These are phyloP conservation scores for Cyclostephanos tholiformis DNA, from an alignment of 108 stramenopile genomes.

Conservation along the genomic window DNA sequence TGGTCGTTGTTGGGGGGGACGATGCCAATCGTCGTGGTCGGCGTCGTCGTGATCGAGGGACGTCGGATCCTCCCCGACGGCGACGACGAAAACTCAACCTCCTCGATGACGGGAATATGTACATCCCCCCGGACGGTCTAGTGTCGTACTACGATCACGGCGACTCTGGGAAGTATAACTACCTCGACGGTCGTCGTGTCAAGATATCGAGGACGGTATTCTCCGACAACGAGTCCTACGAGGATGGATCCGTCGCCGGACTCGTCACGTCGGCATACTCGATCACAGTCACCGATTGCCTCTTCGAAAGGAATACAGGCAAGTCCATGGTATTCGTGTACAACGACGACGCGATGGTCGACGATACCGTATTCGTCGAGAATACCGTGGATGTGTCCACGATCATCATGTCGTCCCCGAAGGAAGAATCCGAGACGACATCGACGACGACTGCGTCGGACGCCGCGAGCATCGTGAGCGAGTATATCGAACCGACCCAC, in stretches of 20 bases:
- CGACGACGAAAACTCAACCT: constrained; percentile 21
- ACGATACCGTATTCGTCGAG: constrained; percentile 35
- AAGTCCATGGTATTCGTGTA: constrained; percentile 44
- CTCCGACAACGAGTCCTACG: constrained; percentile 18
- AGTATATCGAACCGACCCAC: constrained; percentile 13
- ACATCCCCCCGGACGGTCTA: constrained; percentile 22
- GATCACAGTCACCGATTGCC: constrained; percentile 26
- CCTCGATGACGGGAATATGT: constrained; percentile 27
- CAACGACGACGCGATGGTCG: constrained; percentile 41
- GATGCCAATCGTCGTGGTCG: background rate
- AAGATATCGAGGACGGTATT: constrained; percentile 32
- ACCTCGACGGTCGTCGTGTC: constrained; percentile 39
- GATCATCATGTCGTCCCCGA: constrained; percentile 30
- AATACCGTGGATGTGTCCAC: constrained; percentile 38
- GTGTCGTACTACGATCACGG: constrained; percentile 33
- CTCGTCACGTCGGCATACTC: constrained; percentile 44
- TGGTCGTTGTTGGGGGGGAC: background rate
- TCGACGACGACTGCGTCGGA: background rate
- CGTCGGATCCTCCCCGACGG: background rate
- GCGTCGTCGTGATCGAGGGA: background rate
- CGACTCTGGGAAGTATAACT: constrained; percentile 1
- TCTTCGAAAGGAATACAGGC: constrained; percentile 27
- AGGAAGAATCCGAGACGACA: background rate
- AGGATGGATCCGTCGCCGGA: constrained; percentile 26
- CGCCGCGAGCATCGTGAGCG: background rate